Evolutionary conservation across 2,329 filamentous ascomycete species (phyloP), one percentile per base, ranked within the genome.

Genomic region (Canariomyces notabilis): DNA sequence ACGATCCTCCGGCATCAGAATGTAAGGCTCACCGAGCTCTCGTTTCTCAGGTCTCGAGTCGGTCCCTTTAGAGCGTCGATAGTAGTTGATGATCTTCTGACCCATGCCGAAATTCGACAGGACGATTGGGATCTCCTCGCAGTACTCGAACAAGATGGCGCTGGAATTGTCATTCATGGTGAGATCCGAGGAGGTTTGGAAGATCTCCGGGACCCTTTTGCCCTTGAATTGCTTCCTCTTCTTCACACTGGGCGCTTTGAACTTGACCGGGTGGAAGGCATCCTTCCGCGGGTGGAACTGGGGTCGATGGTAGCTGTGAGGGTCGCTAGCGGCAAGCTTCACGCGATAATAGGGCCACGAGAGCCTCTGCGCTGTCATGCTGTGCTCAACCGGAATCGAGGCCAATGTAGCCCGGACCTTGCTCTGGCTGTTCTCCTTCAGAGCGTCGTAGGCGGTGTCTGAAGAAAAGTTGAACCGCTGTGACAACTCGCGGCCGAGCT

Each of bases 81-180:
- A 96, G 67, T 97, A 98, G 66, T 98, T 97, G 72, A 97, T 89
- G 48, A 98, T 79, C 43, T 89, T 86, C 64, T 85, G 95, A 42
- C 90, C 90, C 93, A 98, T 98, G 55, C 91, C 93, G 60, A 96
- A 95, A 62, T 95, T 96, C 35, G 91, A 96, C 51, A 98, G 72
- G 49, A 95, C 89, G 8, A 85, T 86, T 0, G 93, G 93, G 52
- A 89, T 85, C 60, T 96, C 89, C 66, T 98, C 93, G 7, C 89
- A 94, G 64, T 98, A 98, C 66, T 98, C 93, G 26, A 97, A 84
- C 12, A 98, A 77, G 5, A 96, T 77, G 16, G 89, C 83, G 34
- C 83, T 85, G 0, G 91, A 89, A 61, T 95, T 96, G 65, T 98
- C 93, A 52, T 81, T 86, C 57, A 96, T 73, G 20, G 87, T 89